Evolutionary conservation across 352 stramenopile species (phyloP), one percentile per base, ranked within the genome.

Genomic region (Phytopythium litorale): DNA sequence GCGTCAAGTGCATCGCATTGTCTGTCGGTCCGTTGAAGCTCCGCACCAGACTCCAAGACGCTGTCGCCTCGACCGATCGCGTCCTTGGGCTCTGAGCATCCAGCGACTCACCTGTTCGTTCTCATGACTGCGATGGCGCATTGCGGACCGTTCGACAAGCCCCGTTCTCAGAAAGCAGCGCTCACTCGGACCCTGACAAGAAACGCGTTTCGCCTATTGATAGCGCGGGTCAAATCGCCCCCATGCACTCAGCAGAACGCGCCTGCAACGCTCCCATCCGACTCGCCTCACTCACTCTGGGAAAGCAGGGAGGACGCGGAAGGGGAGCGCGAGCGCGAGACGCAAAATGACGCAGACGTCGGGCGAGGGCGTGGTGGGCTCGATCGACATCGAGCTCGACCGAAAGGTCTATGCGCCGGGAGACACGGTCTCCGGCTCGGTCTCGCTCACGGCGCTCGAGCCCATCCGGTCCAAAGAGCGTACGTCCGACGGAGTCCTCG

Each of bases 371-470:
- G 35, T 78, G 28, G 46, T 32, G 11, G 71, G 67, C 9, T 62
- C 56, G 40, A 59, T 78, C 55, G 64, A 42, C n/a, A 60, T 78
- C 38, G 58, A 58, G 19, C 67, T 78, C n/a, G 53, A 70, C 33
- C 42, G 59, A 11, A 56, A 63, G 32, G 68, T 62, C 25, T 75
- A 69, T 53, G 62, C 67, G 43, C 67, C 71, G 18, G 71, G 64
- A 6, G 71, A 78, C 30, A 53, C 69, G 32, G 21, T 78, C 19
- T 32, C 43, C 3, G 71, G 71, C 11, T 54, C 58, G 23, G 66
- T 75, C 49, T 54, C 57, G 38, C 64, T 77, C 8, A 65, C 64
- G n/a, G 62, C 56, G 38, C 49, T 66, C 45, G 64, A 77, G 60
- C 23, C 55, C 2, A 56, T 77, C 28, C 60, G 67, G 25, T 37